Base-by-base conservation (phyloP, 306 rosid species). In the Boehmeria nivea region DNA sequence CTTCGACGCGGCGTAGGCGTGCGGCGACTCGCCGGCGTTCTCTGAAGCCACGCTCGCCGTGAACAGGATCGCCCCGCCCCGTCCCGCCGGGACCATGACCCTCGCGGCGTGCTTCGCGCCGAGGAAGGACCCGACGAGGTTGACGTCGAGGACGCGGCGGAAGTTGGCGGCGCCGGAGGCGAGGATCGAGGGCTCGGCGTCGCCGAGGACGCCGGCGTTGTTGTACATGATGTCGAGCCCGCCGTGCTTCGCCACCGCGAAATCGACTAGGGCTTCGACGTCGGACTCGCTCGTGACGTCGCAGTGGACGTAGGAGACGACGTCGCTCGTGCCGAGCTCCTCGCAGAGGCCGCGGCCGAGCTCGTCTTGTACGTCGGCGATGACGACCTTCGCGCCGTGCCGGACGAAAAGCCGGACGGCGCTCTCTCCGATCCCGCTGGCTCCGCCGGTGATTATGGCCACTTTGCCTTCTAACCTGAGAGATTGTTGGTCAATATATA, bases 341-440 rank as follows among this genome's bases (percentile, higher is more conserved):
- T 76, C 45, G 20, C 90, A 86, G 2, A 90, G 78, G 33, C 54
- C 50, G 21, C 43, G 31, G 26, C 95, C 95, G 4, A 64, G 50
- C 0, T 56, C 34, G 24, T 83, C 97, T 13, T 83, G 84, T 8
- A 90, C 67, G 26, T 90, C 97, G 1, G 80, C 97, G 26, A 90
- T 75, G 9, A 90, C 74, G 5, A 86, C 97, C 51, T 76, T 83
- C 14, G 97, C 95, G 20, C 95, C 95, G 48, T 86, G 88, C 43
- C 66, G 82, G n/a, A 79, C 70, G 18, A 90, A 90, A 3, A 83
- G 57, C 55, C 77, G 67, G 1, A 68, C 90, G 0, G 86, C 75
- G 21, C 89, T 93, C 61, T 86, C 97, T 13, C 95, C 97, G 2
- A 86, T 86, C 3, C 97, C 95, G 67, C 78, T 78, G 0, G 95